A percentile compares a stretch with the other conserved stretches of the same genome.
Evolutionary conservation across 305 asterid genomes (phyloP).

Genomic region (Vinca major): DNA sequence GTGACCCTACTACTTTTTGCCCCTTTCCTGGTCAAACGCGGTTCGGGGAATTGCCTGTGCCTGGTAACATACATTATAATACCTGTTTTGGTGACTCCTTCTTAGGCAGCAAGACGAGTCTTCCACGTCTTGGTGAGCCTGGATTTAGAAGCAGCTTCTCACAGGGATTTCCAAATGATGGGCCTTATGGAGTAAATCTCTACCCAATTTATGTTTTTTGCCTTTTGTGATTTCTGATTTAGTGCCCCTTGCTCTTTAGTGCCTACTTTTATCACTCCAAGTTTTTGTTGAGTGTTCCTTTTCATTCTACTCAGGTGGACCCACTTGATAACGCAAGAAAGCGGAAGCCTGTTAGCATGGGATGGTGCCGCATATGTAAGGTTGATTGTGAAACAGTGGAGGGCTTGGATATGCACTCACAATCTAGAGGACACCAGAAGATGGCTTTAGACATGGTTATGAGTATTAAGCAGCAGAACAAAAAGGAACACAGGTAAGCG

Average conservation of each 20-base stretch:
- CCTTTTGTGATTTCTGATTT: neutral
- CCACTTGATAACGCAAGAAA: conserved; percentile 55
- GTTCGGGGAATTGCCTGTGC: conserved; percentile 35
- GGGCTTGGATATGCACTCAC: conserved; percentile 77
- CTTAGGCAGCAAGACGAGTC: conserved; percentile 32
- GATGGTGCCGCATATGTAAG: conserved; percentile 89
- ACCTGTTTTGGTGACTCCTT: conserved; percentile 39
- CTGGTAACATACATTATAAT: conserved; percentile 38
- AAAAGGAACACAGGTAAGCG: conserved; percentile 51
- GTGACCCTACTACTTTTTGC: conserved; percentile 45
- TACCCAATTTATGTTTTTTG: conserved; percentile 4
- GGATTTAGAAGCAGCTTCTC: conserved; percentile 55
- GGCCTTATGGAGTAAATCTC: conserved; percentile 43
- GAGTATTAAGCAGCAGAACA: conserved; percentile 60
- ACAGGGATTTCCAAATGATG: conserved; percentile 41
- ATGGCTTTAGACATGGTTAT: conserved; percentile 73
- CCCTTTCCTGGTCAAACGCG: conserved; percentile 41
- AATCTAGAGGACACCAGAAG: conserved; percentile 82
- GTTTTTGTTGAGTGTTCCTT: conserved; percentile 1
- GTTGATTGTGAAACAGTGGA: conserved; percentile 81
- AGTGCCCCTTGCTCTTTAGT: neutral
- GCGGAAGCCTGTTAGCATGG: conserved; percentile 54
- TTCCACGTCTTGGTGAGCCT: conserved; percentile 52
- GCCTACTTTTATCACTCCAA: neutral
- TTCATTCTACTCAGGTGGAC: conserved; percentile 39